Percentiles rank a stretch among this genome's conserved stretches.
Conservation (phyloP, 805 yeast genomes). For the Kodamaea neixiangensis region DNA sequence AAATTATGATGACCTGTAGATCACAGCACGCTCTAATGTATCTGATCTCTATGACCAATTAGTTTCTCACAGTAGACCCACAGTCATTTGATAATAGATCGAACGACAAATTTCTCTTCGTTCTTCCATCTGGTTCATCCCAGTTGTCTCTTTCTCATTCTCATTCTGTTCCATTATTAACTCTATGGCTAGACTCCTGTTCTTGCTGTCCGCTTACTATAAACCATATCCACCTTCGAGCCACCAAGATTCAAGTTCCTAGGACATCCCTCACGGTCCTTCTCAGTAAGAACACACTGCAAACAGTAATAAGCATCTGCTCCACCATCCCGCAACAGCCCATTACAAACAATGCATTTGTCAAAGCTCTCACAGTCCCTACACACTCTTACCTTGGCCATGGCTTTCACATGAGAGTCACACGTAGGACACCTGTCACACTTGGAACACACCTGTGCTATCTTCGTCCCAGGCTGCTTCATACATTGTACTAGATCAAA, state of each 20-base stretch:
- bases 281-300: constrained; percentile 79
- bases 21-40: too few species aligned
- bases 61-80: too few species aligned
- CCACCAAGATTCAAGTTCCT: constrained; percentile 78
- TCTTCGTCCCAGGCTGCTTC: constrained; percentile 75
- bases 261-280: constrained; percentile 92
- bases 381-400: constrained; percentile 68
- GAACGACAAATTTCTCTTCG: too few species aligned
- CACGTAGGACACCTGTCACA: constrained; percentile 92
- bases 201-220: neutral
- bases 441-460: constrained; percentile 74
- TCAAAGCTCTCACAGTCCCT: constrained; percentile 72
- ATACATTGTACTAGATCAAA: constrained; percentile 80
- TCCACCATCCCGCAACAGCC: constrained; percentile 49
- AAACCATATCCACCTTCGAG: constrained; percentile 38
- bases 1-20: too few species aligned
- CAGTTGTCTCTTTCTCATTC: too few species aligned
- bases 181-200: too few species aligned
- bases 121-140: too few species aligned
- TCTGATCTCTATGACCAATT: too few species aligned
- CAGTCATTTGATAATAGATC: too few species aligned
- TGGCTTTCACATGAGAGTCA: constrained; percentile 79
- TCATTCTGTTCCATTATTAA: too few species aligned
- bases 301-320: constrained; percentile 72
- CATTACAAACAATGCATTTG: constrained; percentile 80